Evolutionary conservation across 371 early-diverging fungal genomes (phyloP).

Genomic region (Rhizomucor pusillus): DNA sequence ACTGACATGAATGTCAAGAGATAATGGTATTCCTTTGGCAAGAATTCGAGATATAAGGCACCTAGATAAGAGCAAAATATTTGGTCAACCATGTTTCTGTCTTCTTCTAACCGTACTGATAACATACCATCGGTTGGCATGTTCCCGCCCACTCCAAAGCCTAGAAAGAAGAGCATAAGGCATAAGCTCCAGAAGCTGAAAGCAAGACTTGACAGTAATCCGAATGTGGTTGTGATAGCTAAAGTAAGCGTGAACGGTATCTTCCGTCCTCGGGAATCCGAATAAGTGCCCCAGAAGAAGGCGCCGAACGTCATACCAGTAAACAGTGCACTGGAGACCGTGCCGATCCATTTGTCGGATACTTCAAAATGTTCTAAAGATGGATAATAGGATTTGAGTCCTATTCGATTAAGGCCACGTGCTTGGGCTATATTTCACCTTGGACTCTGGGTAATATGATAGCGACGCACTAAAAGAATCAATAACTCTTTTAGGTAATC

Average conservation of each 20-base stretch:
- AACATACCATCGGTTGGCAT: conserved; percentile 80
- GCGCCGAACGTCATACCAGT: conserved; percentile 85
- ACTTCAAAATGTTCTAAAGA: conserved; percentile 56
- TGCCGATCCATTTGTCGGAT: conserved; percentile 58
- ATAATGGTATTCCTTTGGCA: conserved; percentile 75
- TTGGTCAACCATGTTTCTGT: neutral
- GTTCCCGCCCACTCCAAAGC: conserved; percentile 87
- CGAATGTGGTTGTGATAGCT: conserved; percentile 71
- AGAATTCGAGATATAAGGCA: conserved; percentile 81
- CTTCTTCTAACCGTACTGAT: too few relatives aligned
- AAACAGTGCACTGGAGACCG: conserved; percentile 66
- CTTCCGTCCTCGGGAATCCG: conserved; percentile 76
- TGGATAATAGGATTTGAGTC: neutral
- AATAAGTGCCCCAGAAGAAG: conserved; percentile 77
- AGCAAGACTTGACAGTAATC: conserved; percentile 65
- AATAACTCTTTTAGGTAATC: conserved; percentile 2
- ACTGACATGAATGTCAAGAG: conserved; percentile 81
- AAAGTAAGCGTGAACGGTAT: conserved; percentile 80
- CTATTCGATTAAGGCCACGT: neutral
- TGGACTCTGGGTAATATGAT: conserved; percentile 60
- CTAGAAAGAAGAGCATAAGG: conserved; percentile 63
- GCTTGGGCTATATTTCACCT: conserved; percentile 20
- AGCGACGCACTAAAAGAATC: conserved; percentile 50
- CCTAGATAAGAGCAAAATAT: conserved; percentile 38
- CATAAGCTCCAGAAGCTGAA: conserved; percentile 66